Conservation (phyloP, 495 filamentous ascomycete genomes). For the Daldinia caldariorum region DNA sequence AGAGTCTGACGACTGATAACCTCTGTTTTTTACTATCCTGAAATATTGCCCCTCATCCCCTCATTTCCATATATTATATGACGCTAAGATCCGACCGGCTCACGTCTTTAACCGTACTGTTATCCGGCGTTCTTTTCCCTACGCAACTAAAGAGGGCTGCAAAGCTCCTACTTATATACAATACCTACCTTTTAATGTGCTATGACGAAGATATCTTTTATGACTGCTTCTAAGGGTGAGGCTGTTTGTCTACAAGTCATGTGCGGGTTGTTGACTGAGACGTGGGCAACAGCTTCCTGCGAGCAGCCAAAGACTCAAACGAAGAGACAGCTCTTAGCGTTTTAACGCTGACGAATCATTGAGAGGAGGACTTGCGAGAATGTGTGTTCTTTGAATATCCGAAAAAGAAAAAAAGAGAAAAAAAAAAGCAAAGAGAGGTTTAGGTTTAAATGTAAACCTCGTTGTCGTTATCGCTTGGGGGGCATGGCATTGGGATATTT, state of each 20-base stretch:
- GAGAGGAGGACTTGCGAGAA: background rate
- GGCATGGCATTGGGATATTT: slow-evolving; percentile 18
- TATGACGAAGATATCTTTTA: slow-evolving; percentile 39
- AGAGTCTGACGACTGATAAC: slow-evolving; percentile 25
- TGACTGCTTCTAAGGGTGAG: slow-evolving; percentile 18
- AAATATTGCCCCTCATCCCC: background rate
- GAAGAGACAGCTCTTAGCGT: background rate
- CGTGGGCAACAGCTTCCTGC: slow-evolving; percentile 19
- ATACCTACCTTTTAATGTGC: slow-evolving; percentile 34
- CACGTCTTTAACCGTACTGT: slow-evolving; percentile 8
- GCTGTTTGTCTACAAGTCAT: slow-evolving; percentile 23
- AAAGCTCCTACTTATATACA: slow-evolving; percentile 34
- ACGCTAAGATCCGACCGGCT: slow-evolving; percentile 1
- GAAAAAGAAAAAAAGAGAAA: slow-evolving; percentile 7
- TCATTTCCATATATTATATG: slow-evolving; percentile 24
- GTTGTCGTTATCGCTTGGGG: background rate
- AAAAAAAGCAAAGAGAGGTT: slow-evolving; percentile 3
- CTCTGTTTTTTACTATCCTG: background rate
- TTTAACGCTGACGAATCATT: background rate
- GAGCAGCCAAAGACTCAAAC: slow-evolving; percentile 9
- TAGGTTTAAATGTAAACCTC: slow-evolving; percentile 2
- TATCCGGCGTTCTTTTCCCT: slow-evolving; percentile 20
- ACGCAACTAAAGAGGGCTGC: slow-evolving; percentile 17
- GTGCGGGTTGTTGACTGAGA: slow-evolving; percentile 17
- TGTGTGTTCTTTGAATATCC: slow-evolving; percentile 14